Percentiles rank a stretch among this genome's conserved stretches.
phyloP scores from a whole-genome alignment of 2,329 filamentous ascomycete species.

The Scedosporium apiospermum region DNA sequence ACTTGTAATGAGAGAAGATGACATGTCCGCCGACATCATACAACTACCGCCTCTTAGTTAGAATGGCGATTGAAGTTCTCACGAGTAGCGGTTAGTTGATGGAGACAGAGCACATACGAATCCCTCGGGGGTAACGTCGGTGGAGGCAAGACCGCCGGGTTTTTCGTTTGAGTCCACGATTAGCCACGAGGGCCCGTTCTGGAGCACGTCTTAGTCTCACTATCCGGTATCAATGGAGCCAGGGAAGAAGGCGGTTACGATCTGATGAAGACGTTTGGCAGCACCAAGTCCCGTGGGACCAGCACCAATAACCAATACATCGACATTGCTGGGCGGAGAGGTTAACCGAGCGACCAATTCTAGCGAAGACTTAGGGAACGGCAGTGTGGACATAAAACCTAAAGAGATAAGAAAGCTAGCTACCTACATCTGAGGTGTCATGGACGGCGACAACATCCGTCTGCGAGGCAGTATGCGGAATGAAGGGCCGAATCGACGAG shows the following conservation, averaged over 20 bases:
- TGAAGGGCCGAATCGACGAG: too few species aligned
- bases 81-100: neutral
- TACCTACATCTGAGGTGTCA: too few species aligned
- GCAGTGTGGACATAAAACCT: too few species aligned
- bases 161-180: slow-evolving; percentile 88
- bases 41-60: slow-evolving; percentile 44
- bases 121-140: slow-evolving; percentile 88
- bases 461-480: too few species aligned
- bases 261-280: slow-evolving; percentile 93
- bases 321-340: slow-evolving; percentile 59
- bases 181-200: slow-evolving; percentile 92
- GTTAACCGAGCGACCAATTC: neutral
- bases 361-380: too few species aligned
- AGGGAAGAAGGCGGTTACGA: slow-evolving; percentile 49
- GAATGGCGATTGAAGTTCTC: neutral
- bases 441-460: too few species aligned
- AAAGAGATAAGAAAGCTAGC: too few species aligned
- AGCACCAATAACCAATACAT: slow-evolving; percentile 96
- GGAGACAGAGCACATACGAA: slow-evolving; percentile 62
- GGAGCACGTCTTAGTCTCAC: slow-evolving; percentile 3
- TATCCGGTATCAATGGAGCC: neutral
- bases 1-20: slow-evolving; percentile 99
- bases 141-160: slow-evolving; percentile 91
- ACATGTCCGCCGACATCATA: slow-evolving; percentile 98
- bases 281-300: slow-evolving; percentile 96